Evolutionary conservation across 495 filamentous ascomycete genomes (phyloP).

Genomic region (Penicillium dipodomyicola): DNA sequence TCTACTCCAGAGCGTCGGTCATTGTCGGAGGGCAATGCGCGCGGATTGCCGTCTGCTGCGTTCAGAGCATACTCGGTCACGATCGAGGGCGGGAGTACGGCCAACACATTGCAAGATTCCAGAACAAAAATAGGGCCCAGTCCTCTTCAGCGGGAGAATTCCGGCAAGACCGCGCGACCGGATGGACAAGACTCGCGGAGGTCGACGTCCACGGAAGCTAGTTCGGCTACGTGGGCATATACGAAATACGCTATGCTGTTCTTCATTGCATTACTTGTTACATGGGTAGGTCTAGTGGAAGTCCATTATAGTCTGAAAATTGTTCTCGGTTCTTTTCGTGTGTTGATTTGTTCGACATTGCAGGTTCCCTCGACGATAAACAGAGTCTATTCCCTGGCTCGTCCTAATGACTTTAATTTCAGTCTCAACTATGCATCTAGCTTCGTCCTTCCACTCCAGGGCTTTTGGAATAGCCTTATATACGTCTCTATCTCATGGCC

Average conservation of each 20-base stretch:
- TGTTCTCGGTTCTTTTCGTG: not conserved
- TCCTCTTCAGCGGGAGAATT: conserved; percentile 7
- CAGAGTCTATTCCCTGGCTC: conserved; percentile 65
- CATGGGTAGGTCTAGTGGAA: conserved; percentile 56
- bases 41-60: conserved; percentile 3
- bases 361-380: conserved; percentile 76
- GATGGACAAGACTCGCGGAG: conserved; percentile 20
- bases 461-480: conserved; percentile 83
- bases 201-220: conserved; percentile 25
- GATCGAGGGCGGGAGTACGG: conserved; percentile 30
- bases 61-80: conserved; percentile 40
- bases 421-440: conserved; percentile 67
- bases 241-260: conserved; percentile 83
- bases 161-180: conserved; percentile 12
- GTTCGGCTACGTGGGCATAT: conserved; percentile 65
- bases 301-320: not conserved
- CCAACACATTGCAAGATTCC: not conserved
- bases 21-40: not conserved
- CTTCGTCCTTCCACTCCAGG: conserved; percentile 78
- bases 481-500: conserved; percentile 64
- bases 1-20: conserved; percentile 16
- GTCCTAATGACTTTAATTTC: conserved; percentile 52
- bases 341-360: conserved; percentile 1
- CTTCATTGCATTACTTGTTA: conserved; percentile 76
- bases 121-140: conserved; percentile 4